Conservation (phyloP, 805 yeast genomes). For the Cyberlindnera mycetangii region DNA sequence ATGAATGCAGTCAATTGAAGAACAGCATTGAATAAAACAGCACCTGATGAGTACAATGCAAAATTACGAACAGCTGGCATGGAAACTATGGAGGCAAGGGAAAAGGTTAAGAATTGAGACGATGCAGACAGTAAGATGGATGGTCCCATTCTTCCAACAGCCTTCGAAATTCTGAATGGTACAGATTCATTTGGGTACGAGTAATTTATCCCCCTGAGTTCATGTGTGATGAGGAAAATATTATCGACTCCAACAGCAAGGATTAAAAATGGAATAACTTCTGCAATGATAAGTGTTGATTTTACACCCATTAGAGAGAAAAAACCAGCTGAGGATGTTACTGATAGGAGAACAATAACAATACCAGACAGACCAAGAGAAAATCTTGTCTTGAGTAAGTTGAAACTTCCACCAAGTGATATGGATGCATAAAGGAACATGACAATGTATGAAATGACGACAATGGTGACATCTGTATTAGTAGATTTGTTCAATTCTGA, state of each 20-base stretch:
- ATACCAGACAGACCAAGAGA: slow-evolving; percentile 84
- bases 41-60: slow-evolving; percentile 87
- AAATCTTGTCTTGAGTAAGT: slow-evolving; percentile 53
- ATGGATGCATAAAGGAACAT: slow-evolving; percentile 90
- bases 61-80: slow-evolving; percentile 98
- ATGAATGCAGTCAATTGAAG: slow-evolving; percentile 83
- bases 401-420: slow-evolving; percentile 61
- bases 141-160: slow-evolving; percentile 80
- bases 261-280: slow-evolving; percentile 90
- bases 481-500: slow-evolving; percentile 81
- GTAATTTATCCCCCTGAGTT: slow-evolving; percentile 54
- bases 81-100: slow-evolving; percentile 72
- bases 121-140: slow-evolving; percentile 75
- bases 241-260: slow-evolving; percentile 97
- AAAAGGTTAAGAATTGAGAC: slow-evolving; percentile 77
- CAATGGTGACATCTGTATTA: slow-evolving; percentile 70
- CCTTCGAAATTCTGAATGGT: slow-evolving; percentile 56
- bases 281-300: slow-evolving; percentile 90
- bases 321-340: slow-evolving; percentile 77
- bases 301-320: slow-evolving; percentile 75
- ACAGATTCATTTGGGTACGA: slow-evolving; percentile 45
- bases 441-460: slow-evolving; percentile 69
- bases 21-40: slow-evolving; percentile 70
- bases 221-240: slow-evolving; percentile 82
- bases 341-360: slow-evolving; percentile 74